A percentile compares a stretch with the other conserved stretches of the same genome.
phyloP scores from a whole-genome alignment of 2,329 filamentous ascomycete genomes.

The Cadophora gregata region DNA sequence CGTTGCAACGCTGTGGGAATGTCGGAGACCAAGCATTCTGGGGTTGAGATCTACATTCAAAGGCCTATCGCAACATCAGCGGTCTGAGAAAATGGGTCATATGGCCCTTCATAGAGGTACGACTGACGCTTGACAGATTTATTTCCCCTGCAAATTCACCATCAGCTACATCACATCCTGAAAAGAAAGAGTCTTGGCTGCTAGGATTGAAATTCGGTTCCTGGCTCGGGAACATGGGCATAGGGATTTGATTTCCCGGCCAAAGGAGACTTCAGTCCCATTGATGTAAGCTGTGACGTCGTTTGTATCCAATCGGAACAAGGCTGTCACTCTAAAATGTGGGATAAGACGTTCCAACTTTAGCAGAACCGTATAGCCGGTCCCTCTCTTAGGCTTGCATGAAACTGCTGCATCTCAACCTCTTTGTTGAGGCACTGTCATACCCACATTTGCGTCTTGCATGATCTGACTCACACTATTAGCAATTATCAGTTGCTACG shows the following conservation, averaged over 20 bases:
- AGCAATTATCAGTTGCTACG: background rate
- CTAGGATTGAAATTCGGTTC: background rate
- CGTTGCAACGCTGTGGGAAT: conserved; percentile 8
- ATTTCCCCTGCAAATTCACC: background rate
- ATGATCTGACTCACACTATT: background rate
- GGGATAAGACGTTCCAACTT: background rate
- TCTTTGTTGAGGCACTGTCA: background rate
- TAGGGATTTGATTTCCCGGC: background rate
- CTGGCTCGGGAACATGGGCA: background rate
- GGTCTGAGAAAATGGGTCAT: background rate
- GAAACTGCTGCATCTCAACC: background rate
- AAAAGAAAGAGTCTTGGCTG: background rate
- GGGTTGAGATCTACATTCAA: conserved; percentile 11
- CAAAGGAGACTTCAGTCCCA: background rate
- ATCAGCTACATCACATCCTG: background rate
- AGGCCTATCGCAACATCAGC: background rate
- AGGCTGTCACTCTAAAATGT: background rate
- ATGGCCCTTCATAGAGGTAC: background rate
- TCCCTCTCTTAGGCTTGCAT: background rate
- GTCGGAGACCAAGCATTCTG: conserved; percentile 12
- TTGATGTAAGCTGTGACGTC: background rate
- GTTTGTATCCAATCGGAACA: background rate
- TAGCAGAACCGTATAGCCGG: background rate
- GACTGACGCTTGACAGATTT: background rate
- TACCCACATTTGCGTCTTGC: background rate